Evolutionary conservation across 2,329 filamentous ascomycete genomes (phyloP).

Genomic region (Aspergillus caelatus): DNA sequence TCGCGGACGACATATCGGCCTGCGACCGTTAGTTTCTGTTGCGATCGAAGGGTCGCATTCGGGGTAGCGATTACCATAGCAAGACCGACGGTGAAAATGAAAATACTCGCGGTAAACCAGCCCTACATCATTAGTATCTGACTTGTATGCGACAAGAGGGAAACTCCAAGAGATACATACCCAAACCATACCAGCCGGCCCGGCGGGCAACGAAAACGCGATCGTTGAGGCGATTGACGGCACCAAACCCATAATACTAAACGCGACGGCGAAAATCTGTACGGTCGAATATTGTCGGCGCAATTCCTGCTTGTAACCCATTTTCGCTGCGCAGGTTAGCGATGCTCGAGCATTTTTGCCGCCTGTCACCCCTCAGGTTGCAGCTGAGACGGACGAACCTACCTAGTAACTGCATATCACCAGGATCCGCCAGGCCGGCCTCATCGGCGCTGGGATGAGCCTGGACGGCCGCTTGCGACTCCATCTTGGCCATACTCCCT

Average conservation of each 20-base stretch:
- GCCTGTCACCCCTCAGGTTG: background rate
- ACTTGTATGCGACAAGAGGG: background rate
- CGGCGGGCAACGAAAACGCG: constrained; percentile 61
- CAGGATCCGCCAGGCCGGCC: constrained; percentile 19
- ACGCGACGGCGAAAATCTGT: constrained; percentile 64
- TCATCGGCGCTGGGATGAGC: constrained; percentile 15
- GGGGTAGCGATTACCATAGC: constrained; percentile 55
- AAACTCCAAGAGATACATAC: constrained; percentile 33
- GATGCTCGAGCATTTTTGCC: background rate
- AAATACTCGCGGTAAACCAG: constrained; percentile 61
- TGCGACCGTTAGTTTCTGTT: constrained; percentile 15
- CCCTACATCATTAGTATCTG: constrained; percentile 34
- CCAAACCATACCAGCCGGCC: constrained; percentile 65
- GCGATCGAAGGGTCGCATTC: constrained; percentile 10
- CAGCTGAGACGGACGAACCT: constrained; percentile 1
- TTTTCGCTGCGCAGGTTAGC: constrained; percentile 26
- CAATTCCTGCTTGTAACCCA: constrained; percentile 63
- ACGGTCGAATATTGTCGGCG: constrained; percentile 63
- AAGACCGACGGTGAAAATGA: constrained; percentile 62
- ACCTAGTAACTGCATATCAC: constrained; percentile 31
- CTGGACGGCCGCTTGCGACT: constrained; percentile 11
- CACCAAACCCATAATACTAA: constrained; percentile 63
- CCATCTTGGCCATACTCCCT: constrained; percentile 8
- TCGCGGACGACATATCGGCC: constrained; percentile 56
- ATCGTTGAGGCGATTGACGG: constrained; percentile 64